These are phyloP conservation scores for Botryotinia narcissicola DNA, from an alignment of 2,329 filamentous ascomycete species.

Conservation along the genomic window DNA sequence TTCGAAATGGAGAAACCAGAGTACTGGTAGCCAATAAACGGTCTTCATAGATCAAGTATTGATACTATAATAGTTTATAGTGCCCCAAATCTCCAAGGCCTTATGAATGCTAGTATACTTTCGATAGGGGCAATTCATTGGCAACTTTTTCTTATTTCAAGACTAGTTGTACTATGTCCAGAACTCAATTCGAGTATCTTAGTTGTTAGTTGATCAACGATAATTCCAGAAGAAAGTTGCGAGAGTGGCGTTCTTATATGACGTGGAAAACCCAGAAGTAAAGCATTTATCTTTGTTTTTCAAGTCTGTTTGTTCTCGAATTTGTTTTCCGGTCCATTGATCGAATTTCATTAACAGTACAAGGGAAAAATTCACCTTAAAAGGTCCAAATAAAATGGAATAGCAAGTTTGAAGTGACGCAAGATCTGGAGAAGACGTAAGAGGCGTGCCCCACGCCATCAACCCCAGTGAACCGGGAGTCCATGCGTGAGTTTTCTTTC, in stretches of 20 bases:
- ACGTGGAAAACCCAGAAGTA: neutral
- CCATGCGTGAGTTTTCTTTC: constrained; percentile 1
- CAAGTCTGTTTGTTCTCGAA: neutral
- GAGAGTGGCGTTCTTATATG: neutral
- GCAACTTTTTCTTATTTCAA: neutral
- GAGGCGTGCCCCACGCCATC: neutral
- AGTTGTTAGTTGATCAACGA: neutral
- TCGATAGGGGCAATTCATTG: neutral
- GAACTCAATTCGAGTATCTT: neutral
- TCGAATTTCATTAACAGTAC: neutral
- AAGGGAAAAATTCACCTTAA: too few relatives aligned
- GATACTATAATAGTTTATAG: neutral
- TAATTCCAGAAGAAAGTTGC: neutral
- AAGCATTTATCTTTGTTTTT: neutral
- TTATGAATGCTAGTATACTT: neutral
- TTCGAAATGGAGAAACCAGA: neutral
- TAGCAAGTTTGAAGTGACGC: neutral
- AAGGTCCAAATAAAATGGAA: neutral
- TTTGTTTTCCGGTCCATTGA: neutral
- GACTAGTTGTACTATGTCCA: neutral
- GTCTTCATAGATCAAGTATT: neutral
- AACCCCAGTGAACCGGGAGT: neutral
- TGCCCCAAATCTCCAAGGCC: neutral
- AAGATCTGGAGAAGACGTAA: neutral
- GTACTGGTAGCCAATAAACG: neutral